Evolutionary conservation across 176 grass and related monocot species (phyloP), one percentile per base, ranked within the genome.

Genomic region (Musa schizocarpa): DNA sequence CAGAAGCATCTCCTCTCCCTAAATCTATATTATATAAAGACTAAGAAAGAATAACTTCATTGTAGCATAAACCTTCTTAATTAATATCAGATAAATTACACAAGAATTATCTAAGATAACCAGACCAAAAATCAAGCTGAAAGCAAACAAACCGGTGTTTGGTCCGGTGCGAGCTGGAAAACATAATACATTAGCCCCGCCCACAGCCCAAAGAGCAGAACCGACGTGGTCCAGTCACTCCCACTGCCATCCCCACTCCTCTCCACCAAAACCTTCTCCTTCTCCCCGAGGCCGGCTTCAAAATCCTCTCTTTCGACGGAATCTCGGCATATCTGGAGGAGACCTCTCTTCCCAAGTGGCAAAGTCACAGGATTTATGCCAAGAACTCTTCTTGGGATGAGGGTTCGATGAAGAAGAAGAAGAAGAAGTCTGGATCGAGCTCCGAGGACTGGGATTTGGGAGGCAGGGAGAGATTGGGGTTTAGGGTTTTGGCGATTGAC

Each of bases 161-260:
- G 95, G 67, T 98, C 76, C 0, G 90, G 90, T 9, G 90, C 78
- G 51, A 93, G 84, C 86, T 78, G 87, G 77, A 98, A 81, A 69
- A 98, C 77, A 13, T 98, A 98, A 54, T 93, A 93, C 82, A 98
- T 64, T 68, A 98, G 82, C 21, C 90, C 94, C 17, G 88, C 88
- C 90, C 90, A 98, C 29, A 98, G 14, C 12, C 90, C 90, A 53
- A 98, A 91, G 25, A 98, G 84, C 34, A 94, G 81, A 57, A 72
- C 80, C 1, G 93, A 96, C 1, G 89, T 86, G 27, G 52, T 80
- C 86, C 95, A 93, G 66, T 87, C 80, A 65, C 77, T 82, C n/a
- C 34, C 74, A 71, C 34, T 68, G 74, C 65, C 50, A 17, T 70
- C 77, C 14, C 56, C 72, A 11, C 55, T 63, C 1, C 79, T 73